Base-by-base conservation (phyloP, 306 rosid species). In the Coriaria nepalensis region DNA sequence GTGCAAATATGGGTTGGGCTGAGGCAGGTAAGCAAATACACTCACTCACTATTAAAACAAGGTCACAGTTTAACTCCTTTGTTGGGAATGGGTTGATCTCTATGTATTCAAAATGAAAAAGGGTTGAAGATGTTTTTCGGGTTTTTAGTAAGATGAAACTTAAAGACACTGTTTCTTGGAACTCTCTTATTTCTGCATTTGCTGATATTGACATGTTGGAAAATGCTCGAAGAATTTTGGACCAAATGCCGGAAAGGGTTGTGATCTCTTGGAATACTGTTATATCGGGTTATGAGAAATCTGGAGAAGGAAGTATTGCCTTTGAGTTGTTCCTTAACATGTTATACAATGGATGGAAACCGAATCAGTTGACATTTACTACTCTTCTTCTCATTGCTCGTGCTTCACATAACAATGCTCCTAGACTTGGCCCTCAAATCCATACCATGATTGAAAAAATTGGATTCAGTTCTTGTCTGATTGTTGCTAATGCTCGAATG, bases 21-120 rank as follows among this genome's bases (percentile, higher is more conserved):
- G 64, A 40, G 55, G 46, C 55, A 47, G 64, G 70, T 10, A 59
- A 36, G 58, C 52, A 59, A 47, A 59, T 69, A 5, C 75, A 64
- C 32, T 43, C 70, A 5, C 52, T 70, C 10, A 34, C 71, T 37
- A 60, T 70, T 20, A 70, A 70, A 64, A 59, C 50, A 56, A 64
- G 60, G 43, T 35, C 41, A 13, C 70, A 64, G 6, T 64, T 54
- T 41, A 70, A 54, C 60, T 49, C 51, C 12, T 70, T 59, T 34
- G 64, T 64, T 11, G 71, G 64, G 29, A 70, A 70, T 45, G 68
- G 68, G 36, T 51, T 64, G 60, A 59, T 70, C 40, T 64, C 67
- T 33, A 59, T 60, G 71, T 60, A 70, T 64, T 63, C 64, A 4
- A 70, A 60, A 50, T 60, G 60, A 52, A 59, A 43, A 38, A 45